Base-by-base conservation (phyloP, 805 yeast species). In the Yamadazyma scolyti region DNA sequence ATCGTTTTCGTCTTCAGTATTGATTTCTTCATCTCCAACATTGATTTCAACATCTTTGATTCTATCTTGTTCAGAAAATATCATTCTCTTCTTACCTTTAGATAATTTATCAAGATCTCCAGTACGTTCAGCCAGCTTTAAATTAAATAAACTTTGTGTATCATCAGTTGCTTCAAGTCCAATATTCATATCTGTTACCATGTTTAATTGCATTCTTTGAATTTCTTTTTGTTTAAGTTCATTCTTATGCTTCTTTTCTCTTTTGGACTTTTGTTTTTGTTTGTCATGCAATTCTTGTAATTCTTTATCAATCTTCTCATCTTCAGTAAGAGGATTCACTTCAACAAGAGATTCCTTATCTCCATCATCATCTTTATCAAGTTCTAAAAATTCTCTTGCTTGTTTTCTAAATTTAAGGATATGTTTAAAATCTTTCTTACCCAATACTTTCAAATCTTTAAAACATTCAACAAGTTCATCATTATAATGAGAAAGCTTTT, bases 121-220 rank as follows among this genome's bases (percentile, higher is more conserved):
- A 3, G 95, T 79, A 57, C 82, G 83, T 56, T 85, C 85, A 3
- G 96, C 96, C n/a, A 74, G 61, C 49, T 78, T 82, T 54, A 93
- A 69, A 50, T 81, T 86, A 65, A 93, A 93, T 36, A 87, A 65
- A 1, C 89, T 73, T 37, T 83, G 89, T 33, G 82, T 70, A 21
- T 93, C 96, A 37, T 77, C 68, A 31, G 74, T 73, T 11, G 96
- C 96, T 54, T 93, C 98, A 33, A 86, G 69, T 73, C 97, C 97
- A 41, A 93, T 79, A 50, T 88, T 95, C 65, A 73, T 76, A 50
- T 95, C 96, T 5, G 96, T 85, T 36, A 84, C 67, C 96, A 93
- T 89, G 57, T 85, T 86, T 90, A 93, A 81, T 63, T 93, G 97
- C 84, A 87, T 81, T 65, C 97, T 77, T 28, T 73, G 69, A 28